Evolutionary conservation across 1,139 yeast genomes (phyloP), one percentile per base, ranked within the genome.

Genomic region (Yamadazyma diospyri): DNA sequence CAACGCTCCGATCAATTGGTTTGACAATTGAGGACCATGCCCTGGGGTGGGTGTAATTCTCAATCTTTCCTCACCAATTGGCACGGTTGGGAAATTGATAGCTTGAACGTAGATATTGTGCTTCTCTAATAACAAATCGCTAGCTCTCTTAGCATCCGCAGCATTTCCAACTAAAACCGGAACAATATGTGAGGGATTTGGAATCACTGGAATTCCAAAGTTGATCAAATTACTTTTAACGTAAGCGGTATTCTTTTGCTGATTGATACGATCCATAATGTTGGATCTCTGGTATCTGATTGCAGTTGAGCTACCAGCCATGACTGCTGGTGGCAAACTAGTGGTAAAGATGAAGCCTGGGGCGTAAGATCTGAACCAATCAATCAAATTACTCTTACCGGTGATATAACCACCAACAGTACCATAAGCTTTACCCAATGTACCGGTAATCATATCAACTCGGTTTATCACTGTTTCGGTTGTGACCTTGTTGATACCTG

Each of bases 11-110:
- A 92, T 72, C 49, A 92, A 73, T 45, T 79, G 74, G 55, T 88
- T 86, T 38, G 92, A 74, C 37, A 86, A 71, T 41, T 81, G 83
- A 38, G 78, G 71, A 20, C 78, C 76, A 60, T 92, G 99, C 36
- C 97, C 97, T 25, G 99, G 99, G 26, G 98, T 89, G 34, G 99
- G 97, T 13, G 98, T 92, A 54, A 92, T 81, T 64, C 99, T 80
- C 55, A 92, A 76, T 58, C 98, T 80, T 66, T 92, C 99, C 46
- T 88, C 81, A 41, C 98, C 98, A 52, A 86, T 81, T 24, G 97
- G 84, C 38, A 92, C 98, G 17, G 98, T 92, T 37, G 99, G 99
- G 78, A 84, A 92, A 67, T 92, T 92, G 60, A 92, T 92, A 35
- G 97, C 96, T 65, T 92, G 99, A 32, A 94, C 98, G 55, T 92